phyloP scores from a whole-genome alignment of 2,329 filamentous ascomycete species.

The Arachnopeziza araneosa region DNA sequence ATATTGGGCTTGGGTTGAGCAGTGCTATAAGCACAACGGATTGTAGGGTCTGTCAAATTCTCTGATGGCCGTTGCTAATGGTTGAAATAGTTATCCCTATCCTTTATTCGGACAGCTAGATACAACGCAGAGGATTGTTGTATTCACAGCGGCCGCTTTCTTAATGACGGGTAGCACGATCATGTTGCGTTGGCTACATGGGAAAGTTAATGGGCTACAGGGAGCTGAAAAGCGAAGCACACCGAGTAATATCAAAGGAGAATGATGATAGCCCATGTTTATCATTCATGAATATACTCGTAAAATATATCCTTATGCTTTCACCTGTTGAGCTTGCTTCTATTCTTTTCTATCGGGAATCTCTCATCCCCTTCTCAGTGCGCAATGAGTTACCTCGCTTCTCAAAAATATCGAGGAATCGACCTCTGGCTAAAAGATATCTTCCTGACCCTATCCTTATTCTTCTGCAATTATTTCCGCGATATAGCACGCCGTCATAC shows the following conservation, averaged over 20 bases:
- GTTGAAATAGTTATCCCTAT: slow-evolving; percentile 70
- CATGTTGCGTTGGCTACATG: slow-evolving; percentile 65
- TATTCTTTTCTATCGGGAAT: too few relatives aligned
- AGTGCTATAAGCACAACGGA: slow-evolving; percentile 63
- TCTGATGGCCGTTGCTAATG: slow-evolving; percentile 4
- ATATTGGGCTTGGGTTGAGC: slow-evolving; percentile 76
- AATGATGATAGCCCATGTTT: slow-evolving; percentile 8
- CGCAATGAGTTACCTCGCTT: too few relatives aligned
- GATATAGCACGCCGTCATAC: too few relatives aligned
- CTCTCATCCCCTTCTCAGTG: too few relatives aligned
- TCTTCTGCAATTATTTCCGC: too few relatives aligned
- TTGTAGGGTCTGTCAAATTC: slow-evolving; percentile 39
- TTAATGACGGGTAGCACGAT: slow-evolving; percentile 68
- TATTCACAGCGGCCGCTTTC: slow-evolving; percentile 65
- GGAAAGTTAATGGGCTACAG: slow-evolving; percentile 55
- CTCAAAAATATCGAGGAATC: too few relatives aligned
- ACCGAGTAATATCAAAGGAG: slow-evolving; percentile 23
- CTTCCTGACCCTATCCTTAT: too few relatives aligned
- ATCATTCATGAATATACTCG: too few relatives aligned
- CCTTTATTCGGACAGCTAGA: slow-evolving; percentile 70
- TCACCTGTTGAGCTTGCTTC: too few relatives aligned
- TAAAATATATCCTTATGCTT: too few relatives aligned
- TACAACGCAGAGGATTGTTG: slow-evolving; percentile 56
- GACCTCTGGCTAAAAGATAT: too few relatives aligned
- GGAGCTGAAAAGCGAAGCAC: slow-evolving; percentile 30